These are phyloP conservation scores for Lagenidium giganteum DNA, from an alignment of 352 stramenopile genomes.

Conservation along the genomic window DNA sequence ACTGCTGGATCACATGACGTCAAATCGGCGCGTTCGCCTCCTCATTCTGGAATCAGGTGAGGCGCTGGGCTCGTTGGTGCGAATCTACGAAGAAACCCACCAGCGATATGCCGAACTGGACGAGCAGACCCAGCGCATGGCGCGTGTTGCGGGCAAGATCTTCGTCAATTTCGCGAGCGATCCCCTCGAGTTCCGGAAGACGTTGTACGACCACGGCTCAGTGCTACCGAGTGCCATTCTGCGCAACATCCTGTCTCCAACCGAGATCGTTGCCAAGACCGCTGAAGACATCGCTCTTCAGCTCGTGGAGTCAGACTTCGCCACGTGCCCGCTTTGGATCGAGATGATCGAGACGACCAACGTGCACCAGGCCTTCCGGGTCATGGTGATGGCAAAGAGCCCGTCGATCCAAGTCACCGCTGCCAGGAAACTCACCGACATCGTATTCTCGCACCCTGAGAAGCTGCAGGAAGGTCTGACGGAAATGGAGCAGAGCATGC, in stretches of 20 bases:
- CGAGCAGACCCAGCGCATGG: constrained; percentile 29
- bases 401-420: constrained; percentile 58
- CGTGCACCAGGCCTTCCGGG: constrained; percentile 50
- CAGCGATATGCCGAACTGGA: constrained; percentile 30
- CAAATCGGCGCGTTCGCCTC: constrained; percentile 59
- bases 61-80: constrained; percentile 46
- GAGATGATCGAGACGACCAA: constrained; percentile 62
- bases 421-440: constrained; percentile 70
- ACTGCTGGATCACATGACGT: constrained; percentile 42
- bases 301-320: constrained; percentile 77
- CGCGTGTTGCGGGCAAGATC: constrained; percentile 41
- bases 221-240: constrained; percentile 54
- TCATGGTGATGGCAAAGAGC: constrained; percentile 49
- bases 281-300: constrained; percentile 73
- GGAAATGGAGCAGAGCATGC: constrained; percentile 37
- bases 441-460: constrained; percentile 56
- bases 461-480: constrained; percentile 56
- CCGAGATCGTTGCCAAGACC: constrained; percentile 40
- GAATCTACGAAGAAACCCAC: constrained; percentile 43
- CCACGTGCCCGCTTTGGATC: constrained; percentile 77
- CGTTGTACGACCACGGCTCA: constrained; percentile 60
- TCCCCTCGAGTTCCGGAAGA: constrained; percentile 75
- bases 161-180: constrained; percentile 69
- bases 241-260: constrained; percentile 51
- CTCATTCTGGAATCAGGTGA: constrained; percentile 62